Evolutionary conservation across 78 protist species (phyloP), one percentile per base, ranked within the genome.

Genomic region (Speleostelium caveatum): DNA sequence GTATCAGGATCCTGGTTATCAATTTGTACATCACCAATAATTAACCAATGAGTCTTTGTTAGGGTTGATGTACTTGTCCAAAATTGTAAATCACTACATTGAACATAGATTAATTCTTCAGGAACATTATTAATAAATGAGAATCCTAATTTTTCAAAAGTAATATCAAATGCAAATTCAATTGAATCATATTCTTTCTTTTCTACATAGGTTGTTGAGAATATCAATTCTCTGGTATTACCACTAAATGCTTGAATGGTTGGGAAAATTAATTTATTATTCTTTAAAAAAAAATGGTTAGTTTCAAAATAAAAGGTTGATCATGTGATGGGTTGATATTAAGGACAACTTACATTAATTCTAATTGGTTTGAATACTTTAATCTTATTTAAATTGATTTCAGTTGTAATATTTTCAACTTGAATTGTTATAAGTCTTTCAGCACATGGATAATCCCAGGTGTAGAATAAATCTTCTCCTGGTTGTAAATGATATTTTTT

Each of bases 1-100:
- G 94, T 66, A 41, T 88, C 87, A 1, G 87, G 77, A 26, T 78
- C 74, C 66, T 88, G 94, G 55, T 75, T 88, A 62, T 88, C 94
- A 38, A 88, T 73, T 39, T 88, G 94, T 36, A 88, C 35, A 28
- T 88, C 94, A 41, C 51, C 80, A 5, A 88, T 69, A 7, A 67
- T 51, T 19, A 75, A 32, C 79, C 79, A 73, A 21, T 71, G 65
- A 4, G 94, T 88, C n/a, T 88, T 72, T 0, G 86, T 78, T 2
- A 88, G 17, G 17, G 74, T 88, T 21, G 94, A 88, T 2, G 72
- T 38, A 26, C 68, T 39, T 10, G 61, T 65, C 79, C 80, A 76
- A 39, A 67, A 67, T 7, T 49, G 51, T 17, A 67, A 51, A 38
- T 75, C 79, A n/a, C 55, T 78, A 6, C 74, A 53, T 10, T 59